Base-by-base conservation (phyloP, 192 early-diverging fungal genomes). In the Coemansia sp. region DNA sequence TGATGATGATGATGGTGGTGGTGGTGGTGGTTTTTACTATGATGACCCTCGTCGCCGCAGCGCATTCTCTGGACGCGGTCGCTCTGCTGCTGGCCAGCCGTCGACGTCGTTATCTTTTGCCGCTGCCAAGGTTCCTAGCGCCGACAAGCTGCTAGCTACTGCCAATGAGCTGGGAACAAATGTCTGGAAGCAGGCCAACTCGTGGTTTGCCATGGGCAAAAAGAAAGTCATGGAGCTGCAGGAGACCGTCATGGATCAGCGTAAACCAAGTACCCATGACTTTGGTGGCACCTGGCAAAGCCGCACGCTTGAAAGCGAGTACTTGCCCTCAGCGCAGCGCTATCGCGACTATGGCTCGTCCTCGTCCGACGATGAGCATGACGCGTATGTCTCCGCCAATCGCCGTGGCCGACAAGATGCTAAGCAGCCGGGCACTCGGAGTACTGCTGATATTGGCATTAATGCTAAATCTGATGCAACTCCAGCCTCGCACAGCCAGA, bases 171-270 rank as follows among this genome's bases (percentile, higher is more conserved):
- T 83, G 15, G 76, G 81, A 1, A 58, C 66, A 3, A 68, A 26
- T 21, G 64, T 83, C 54, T 73, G 72, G 68, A 73, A 77, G 56
- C 76, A 83, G 65, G 81, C 81, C 18, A 76, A 73, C 38, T 73
- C 81, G 56, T 72, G 72, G 72, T 74, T 83, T 61, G 62, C 72
- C 17, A 74, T 73, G 34, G 81, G 81, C 46, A 83, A 83, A 42
- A 69, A 81, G 60, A 81, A 81, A 50, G 58, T 81, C 27, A 71
- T 65, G 44, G 78, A 81, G 32, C 62, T 75, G 21, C 78, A 81
- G n/a, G 72, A 81, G 39, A 54, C 78, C 24, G 56, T 81, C 26
- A 43, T 60, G 55, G 68, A 81, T 17, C 67, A 67, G 53, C 53
- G 63, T 19, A 56, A 61, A 56, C 27, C 67, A 10, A 60, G 7